Evolutionary conservation across 305 asterid species (phyloP), one percentile per base, ranked within the genome.

Genomic region (Plantago coronopus): DNA sequence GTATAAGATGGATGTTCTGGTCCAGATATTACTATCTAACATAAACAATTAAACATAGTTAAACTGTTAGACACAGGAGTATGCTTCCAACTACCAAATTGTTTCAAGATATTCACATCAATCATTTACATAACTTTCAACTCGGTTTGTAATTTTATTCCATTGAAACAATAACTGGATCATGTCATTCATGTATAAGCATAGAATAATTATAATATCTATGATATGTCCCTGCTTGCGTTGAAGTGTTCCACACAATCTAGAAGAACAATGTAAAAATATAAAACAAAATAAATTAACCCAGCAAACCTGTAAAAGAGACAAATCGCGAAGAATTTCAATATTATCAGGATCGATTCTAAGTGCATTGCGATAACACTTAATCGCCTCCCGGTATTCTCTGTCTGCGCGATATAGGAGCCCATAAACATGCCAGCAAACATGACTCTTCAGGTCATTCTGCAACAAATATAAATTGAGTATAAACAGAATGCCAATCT

Each of bases 361-460:
- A 53, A 94, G 96, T 21, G 99, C 99, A 76, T 94, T 94, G 40
- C 97, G 87, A 70, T 94, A 94, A 71, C 99, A 85, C 75, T 94
- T 94, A 65, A 94, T 94, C 64, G 99, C 99, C 70, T 94, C 99
- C 71, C 97, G 75, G 73, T 94, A 94, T 72, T 94, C 99, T 79
- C 99, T 85, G 79, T 94, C 99, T 2, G 99, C 90, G 17, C 99
- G 86, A 62, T 94, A 94, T 50, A 94, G 78, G 69, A 94, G 99
- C 57, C 99, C 99, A 74, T 85, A 94, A 34, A 94, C 99, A 71
- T 94, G 99, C 99, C 99, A 94, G 79, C 99, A 94, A 57, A 94
- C 94, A 78, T 94, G 99, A 78, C 99, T 94, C 83, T 94, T 94
- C 29, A 94, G 90, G 75, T 94, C 96, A 90, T 94, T 94, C 99